phyloP scores from a whole-genome alignment of 441 rosid genomes.

The Croton laevigatus region DNA sequence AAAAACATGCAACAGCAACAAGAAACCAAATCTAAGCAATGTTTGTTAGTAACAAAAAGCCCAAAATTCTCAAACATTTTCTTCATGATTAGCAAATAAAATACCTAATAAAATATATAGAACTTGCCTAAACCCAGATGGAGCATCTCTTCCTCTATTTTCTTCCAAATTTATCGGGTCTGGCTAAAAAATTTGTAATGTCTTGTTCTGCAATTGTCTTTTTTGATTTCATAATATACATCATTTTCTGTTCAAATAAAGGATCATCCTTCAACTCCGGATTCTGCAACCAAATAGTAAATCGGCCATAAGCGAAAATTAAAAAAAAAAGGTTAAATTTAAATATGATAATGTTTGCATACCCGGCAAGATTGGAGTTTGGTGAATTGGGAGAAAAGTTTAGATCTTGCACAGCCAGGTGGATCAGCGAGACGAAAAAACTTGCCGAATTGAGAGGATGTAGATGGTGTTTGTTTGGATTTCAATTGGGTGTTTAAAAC shows the following conservation, averaged over 20 bases:
- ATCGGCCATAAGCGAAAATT: neutral
- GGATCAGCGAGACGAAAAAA: constrained; percentile 41
- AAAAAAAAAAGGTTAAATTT: neutral
- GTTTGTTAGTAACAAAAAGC: too few species aligned
- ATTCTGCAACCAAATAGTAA: constrained; percentile 28
- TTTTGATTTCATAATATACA: constrained; percentile 25
- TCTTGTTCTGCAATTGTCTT: constrained; percentile 34
- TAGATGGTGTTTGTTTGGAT: constrained; percentile 23
- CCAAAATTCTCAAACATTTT: too few species aligned
- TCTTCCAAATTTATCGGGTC: neutral
- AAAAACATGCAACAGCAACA: too few species aligned
- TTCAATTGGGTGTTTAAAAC: constrained; percentile 22
- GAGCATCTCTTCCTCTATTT: too few species aligned
- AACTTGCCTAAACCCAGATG: too few species aligned
- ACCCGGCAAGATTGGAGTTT: constrained; percentile 55
- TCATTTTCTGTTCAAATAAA: constrained; percentile 32
- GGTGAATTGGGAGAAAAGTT: constrained; percentile 43
- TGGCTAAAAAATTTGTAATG: constrained; percentile 29
- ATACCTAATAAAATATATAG: too few species aligned
- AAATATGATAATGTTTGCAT: neutral
- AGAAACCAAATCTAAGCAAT: too few species aligned
- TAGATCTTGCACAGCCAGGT: constrained; percentile 33
- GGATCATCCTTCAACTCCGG: constrained; percentile 35
- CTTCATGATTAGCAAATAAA: too few species aligned
- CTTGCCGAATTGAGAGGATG: constrained; percentile 40